These are phyloP conservation scores for Nemania diffusa DNA, from an alignment of 2,329 filamentous ascomycete genomes.

Conservation along the genomic window DNA sequence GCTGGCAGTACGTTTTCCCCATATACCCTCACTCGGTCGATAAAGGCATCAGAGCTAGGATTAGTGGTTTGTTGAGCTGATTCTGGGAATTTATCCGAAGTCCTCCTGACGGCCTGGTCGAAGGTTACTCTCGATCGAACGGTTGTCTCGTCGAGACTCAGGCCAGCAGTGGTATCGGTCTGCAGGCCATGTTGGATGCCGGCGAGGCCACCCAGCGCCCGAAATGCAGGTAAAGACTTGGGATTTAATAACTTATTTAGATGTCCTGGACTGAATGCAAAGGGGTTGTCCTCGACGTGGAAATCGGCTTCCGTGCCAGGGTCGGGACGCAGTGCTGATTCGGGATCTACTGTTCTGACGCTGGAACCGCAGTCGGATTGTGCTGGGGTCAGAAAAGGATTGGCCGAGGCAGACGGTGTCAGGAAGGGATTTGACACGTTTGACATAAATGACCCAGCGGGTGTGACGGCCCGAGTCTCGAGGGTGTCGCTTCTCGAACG, in stretches of 20 bases:
- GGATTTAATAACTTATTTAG: constrained; percentile 79
- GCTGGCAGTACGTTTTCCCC: constrained; percentile 69
- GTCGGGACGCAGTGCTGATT: constrained; percentile 71
- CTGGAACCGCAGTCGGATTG: constrained; percentile 48
- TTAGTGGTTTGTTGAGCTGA: constrained; percentile 30
- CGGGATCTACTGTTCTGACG: constrained; percentile 43
- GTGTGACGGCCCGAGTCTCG: constrained; percentile 46
- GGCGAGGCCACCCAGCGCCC: constrained; percentile 74
- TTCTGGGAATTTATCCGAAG: constrained; percentile 40
- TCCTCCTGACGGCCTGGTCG: constrained; percentile 45
- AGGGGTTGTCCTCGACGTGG: constrained; percentile 73
- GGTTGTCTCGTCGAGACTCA: constrained; percentile 73
- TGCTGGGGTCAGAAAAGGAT: constrained; percentile 47
- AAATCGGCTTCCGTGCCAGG: constrained; percentile 78
- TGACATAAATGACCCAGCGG: constrained; percentile 47
- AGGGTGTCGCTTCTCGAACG: constrained; percentile 41
- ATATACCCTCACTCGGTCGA: constrained; percentile 69
- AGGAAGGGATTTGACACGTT: constrained; percentile 49
- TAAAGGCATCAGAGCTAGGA: constrained; percentile 46
- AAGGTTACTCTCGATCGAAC: constrained; percentile 46
- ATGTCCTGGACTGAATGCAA: constrained; percentile 78
- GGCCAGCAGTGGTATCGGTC: constrained; percentile 69
- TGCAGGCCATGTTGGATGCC: constrained; percentile 77
- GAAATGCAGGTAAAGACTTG: constrained; percentile 76
- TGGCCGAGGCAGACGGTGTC: constrained; percentile 45